Base-by-base conservation (phyloP, 1,139 yeast genomes). In the Casaregolazyma lundiana region DNA sequence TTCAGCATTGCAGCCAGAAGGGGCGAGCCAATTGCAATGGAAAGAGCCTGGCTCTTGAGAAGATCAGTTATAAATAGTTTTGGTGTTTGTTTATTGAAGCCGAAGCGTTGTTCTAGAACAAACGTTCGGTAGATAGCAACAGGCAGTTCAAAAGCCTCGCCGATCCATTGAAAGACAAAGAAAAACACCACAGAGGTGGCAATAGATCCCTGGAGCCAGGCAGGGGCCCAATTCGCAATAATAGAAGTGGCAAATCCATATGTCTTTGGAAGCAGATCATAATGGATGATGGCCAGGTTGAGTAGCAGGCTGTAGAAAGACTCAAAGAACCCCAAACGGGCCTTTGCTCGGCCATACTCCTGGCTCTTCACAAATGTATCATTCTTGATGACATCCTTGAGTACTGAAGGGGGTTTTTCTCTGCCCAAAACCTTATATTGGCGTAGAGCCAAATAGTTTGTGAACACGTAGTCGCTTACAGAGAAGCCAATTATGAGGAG, bases 101-200 rank as follows among this genome's bases (percentile, higher is more conserved):
- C 98, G 60, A 75, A 90, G 65, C 80, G 81, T 64, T 90, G 96
- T 68, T 92, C 98, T 58, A 92, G 73, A 11, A 89, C 92, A 70
- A 92, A 92, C 57, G 84, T 84, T 48, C 77, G 71, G 67, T 89
- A 90, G 64, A 85, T 81, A 9, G 81, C 72, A 35, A 80, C 62
- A 2, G 98, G 98, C 51, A 84, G 64, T 6, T 79, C 72, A 39
- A 78, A 50, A 7, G 85, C 43, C 6, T 80, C 71, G 9, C 81
- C 70, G 36, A 79, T 47, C 24, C 78, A 51, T 40, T 75, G 72
- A 55, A 76, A 64, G 15, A 71, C 71, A 42, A 78, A 70, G 57
- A 81, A 68, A 67, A 85, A 86, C 47, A 79, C 70, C 48, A 86
- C 68, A 20, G 94, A 81, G 18, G 59, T 52, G 21, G 57, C 46